These are phyloP conservation scores for Amauroascus verrucosus DNA, from an alignment of 2,329 filamentous ascomycete genomes.

Conservation along the genomic window DNA sequence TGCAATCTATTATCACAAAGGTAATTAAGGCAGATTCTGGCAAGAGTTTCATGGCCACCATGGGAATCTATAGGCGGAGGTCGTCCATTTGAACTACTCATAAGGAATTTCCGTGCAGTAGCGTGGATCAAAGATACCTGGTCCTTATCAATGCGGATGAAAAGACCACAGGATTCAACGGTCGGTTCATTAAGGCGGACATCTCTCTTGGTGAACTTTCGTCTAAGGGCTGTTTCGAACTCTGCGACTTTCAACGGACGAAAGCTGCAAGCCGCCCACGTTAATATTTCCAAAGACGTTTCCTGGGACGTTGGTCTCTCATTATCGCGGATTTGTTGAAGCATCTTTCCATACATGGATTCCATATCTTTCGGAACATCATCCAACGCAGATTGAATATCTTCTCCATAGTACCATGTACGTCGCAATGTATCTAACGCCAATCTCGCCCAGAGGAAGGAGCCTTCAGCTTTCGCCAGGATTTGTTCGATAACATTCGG, in stretches of 20 bases:
- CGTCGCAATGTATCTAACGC: constrained; percentile 16
- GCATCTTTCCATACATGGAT: constrained; percentile 24
- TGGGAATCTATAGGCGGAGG: constrained; percentile 6
- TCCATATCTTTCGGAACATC: constrained; percentile 23
- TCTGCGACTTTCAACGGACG: constrained; percentile 21
- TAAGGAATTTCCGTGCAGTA: constrained; percentile 22
- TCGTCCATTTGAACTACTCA: constrained; percentile 5
- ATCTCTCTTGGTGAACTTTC: constrained; percentile 16
- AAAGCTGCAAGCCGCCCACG: constrained; percentile 21
- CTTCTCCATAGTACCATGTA: constrained; percentile 16
- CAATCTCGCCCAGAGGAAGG: constrained; percentile 30
- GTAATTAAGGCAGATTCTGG: constrained; percentile 22
- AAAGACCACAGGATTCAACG: constrained; percentile 22
- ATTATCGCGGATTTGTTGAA: constrained; percentile 13
- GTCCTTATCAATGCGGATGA: constrained; percentile 21
- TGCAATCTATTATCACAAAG: constrained; percentile 10
- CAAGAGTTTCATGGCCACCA: constrained; percentile 15
- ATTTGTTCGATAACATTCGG: constrained; percentile 23
- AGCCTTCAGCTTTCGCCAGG: constrained; percentile 29
- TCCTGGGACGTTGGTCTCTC: constrained; percentile 1
- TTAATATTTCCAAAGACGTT: constrained; percentile 13
- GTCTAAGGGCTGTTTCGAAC: constrained; percentile 20
- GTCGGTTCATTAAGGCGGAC: constrained; percentile 20
- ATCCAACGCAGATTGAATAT: constrained; percentile 16
- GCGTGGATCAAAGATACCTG: constrained; percentile 21